Evolutionary conservation across 192 early-diverging fungal genomes (phyloP).

Genomic region (Coemansia sp.): DNA sequence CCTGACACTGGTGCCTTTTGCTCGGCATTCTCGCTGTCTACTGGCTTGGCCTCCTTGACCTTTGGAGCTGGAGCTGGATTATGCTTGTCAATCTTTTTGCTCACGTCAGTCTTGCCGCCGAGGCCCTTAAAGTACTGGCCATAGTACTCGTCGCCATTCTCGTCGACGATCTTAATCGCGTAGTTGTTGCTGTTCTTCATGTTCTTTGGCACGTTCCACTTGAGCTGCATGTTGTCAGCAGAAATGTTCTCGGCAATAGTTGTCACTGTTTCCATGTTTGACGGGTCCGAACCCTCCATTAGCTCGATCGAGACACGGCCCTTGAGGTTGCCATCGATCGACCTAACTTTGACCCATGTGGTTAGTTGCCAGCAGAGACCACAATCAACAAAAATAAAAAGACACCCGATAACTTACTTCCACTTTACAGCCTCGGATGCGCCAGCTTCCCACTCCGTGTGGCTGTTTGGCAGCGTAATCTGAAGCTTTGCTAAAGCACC

Average conservation of each 20-base stretch:
- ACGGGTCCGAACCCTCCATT: constrained; percentile 45
- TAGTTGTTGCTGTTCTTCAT: constrained; percentile 49
- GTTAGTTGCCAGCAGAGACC: neutral
- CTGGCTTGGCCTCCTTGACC: neutral
- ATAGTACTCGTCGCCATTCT: constrained; percentile 48
- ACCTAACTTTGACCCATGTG: constrained; percentile 9
- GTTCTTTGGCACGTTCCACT: constrained; percentile 42
- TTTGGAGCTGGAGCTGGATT: neutral
- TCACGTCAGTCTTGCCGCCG: constrained; percentile 20
- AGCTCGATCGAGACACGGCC: constrained; percentile 48
- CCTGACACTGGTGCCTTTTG: constrained; percentile 1
- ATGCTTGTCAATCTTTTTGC: constrained; percentile 12
- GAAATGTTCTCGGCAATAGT: constrained; percentile 52
- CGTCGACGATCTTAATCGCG: constrained; percentile 45
- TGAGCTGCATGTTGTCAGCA: constrained; percentile 21
- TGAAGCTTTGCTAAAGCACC: constrained; percentile 38
- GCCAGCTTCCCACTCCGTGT: constrained; percentile 47
- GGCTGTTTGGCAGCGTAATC: constrained; percentile 43
- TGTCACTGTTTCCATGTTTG: constrained; percentile 33
- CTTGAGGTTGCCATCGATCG: constrained; percentile 24
- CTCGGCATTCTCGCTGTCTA: neutral
- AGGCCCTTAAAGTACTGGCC: constrained; percentile 44
- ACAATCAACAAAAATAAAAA: neutral
- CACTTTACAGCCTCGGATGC: constrained; percentile 34
- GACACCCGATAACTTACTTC: constrained; percentile 31